A percentile compares a stretch with the other conserved stretches of the same genome.
These are phyloP conservation scores for Sclerospora graminicola DNA, from an alignment of 352 stramenopile genomes.

Conservation along the genomic window DNA sequence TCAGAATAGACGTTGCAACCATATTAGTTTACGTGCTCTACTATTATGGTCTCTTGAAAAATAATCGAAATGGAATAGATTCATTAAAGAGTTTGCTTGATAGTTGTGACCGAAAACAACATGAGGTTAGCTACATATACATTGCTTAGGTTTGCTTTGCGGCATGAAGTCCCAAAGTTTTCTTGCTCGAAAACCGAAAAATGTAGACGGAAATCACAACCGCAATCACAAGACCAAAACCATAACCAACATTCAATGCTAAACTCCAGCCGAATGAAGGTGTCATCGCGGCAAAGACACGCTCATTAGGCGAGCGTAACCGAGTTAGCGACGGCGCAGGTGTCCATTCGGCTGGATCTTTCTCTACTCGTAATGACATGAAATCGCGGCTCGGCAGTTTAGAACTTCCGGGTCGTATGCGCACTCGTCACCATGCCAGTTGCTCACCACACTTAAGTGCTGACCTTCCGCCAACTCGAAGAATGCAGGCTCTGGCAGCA, in stretches of 20 bases:
- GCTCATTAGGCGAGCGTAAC: slow-evolving; percentile 24
- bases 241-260: slow-evolving; percentile 33
- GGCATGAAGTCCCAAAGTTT: slow-evolving; percentile 8
- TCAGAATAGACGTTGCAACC: slow-evolving; percentile 28
- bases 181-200: slow-evolving; percentile 43
- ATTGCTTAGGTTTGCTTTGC: slow-evolving; percentile 25
- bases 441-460: slow-evolving; percentile 44
- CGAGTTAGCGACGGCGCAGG: slow-evolving; percentile 11
- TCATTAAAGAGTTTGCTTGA: slow-evolving; percentile 9
- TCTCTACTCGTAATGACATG: slow-evolving; percentile 14
- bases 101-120: slow-evolving; percentile 1
- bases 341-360: slow-evolving; percentile 10
- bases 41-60: no score
- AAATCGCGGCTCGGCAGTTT: slow-evolving; percentile 19
- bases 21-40: slow-evolving; percentile 10
- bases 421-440: slow-evolving; percentile 61
- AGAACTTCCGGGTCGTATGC: slow-evolving; percentile 38
- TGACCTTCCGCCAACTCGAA: slow-evolving; percentile 57
- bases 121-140: slow-evolving; percentile 8
- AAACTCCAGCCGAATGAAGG: slow-evolving; percentile 21
- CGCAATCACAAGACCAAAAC: slow-evolving; percentile 34
- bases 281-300: slow-evolving; percentile 25
- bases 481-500: slow-evolving; percentile 39
- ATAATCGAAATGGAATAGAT: slow-evolving; percentile 11
- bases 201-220: slow-evolving; percentile 45